Evolutionary conservation across 352 stramenopile genomes (phyloP).

Genomic region (Phytophthora melonis): DNA sequence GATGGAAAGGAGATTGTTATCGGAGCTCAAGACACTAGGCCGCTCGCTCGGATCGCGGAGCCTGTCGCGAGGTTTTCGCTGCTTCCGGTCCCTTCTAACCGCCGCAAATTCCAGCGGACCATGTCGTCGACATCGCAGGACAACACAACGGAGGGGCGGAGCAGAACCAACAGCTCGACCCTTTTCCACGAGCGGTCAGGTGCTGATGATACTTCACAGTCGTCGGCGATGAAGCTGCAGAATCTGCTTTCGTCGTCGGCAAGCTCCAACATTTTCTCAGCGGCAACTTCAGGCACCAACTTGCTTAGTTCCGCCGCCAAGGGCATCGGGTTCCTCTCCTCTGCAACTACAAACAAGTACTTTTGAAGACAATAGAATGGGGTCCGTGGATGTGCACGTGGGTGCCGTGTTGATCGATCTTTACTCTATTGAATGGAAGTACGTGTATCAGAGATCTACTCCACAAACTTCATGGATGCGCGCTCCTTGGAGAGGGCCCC

Average conservation of each 20-base stretch:
- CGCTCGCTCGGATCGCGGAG: conserved; percentile 75
- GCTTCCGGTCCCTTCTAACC: conserved; percentile 70
- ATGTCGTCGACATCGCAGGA: conserved; percentile 44
- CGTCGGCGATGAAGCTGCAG: conserved; percentile 63
- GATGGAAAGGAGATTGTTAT: conserved; percentile 82
- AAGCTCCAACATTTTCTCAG: conserved; percentile 73
- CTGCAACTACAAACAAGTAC: conserved; percentile 71
- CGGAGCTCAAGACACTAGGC: conserved; percentile 70
- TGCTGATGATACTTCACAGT: conserved; percentile 43
- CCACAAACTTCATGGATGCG: conserved; percentile 64
- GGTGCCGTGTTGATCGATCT: conserved; percentile 24
- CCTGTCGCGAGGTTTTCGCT: conserved; percentile 85
- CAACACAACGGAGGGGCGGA: conserved; percentile 31
- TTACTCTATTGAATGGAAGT: conserved; percentile 29
- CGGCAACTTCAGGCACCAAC: conserved; percentile 67
- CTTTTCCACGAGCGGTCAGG: conserved; percentile 51
- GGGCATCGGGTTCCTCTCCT: conserved; percentile 85
- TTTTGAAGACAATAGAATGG: conserved; percentile 55
- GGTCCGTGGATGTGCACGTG: conserved; percentile 6
- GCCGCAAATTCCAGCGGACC: conserved; percentile 61
- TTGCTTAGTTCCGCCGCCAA: conserved; percentile 79
- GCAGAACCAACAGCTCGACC: conserved; percentile 43
- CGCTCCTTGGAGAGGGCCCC: conserved; percentile 53
- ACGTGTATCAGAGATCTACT: conserved; percentile 31
- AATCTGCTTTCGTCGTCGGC: conserved; percentile 74